Conservation (phyloP, 192 early-diverging fungal genomes). For the Entomortierella lignicola region DNA sequence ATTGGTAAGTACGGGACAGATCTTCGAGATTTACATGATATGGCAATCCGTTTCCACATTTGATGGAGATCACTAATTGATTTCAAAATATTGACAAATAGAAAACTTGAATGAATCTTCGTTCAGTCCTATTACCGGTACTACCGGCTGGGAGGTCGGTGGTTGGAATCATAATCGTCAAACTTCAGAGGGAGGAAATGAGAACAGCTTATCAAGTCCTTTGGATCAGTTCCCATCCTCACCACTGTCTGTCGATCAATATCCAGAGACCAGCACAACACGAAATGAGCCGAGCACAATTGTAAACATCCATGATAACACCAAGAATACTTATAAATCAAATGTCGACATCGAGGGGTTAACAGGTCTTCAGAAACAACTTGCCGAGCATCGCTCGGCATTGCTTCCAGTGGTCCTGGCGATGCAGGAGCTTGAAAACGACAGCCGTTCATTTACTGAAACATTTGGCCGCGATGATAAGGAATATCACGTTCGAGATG, state of each 20-base stretch:
- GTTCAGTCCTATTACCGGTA: slow-evolving; percentile 14
- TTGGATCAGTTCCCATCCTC: slow-evolving; percentile 1
- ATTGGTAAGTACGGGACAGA: too few relatives aligned
- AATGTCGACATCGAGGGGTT: not conserved
- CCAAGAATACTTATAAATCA: not conserved
- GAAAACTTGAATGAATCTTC: too few relatives aligned
- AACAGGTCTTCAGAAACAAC: slow-evolving; percentile 42
- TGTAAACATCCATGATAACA: not conserved
- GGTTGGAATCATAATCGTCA: slow-evolving; percentile 25
- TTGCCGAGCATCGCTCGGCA: slow-evolving; percentile 36
- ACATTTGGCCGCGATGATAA: slow-evolving; percentile 6
- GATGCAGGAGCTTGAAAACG: slow-evolving; percentile 19
- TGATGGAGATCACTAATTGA: too few relatives aligned
- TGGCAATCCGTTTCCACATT: too few relatives aligned
- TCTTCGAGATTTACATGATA: too few relatives aligned
- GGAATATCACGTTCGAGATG: not conserved
- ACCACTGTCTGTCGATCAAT: not conserved
- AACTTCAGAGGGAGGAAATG: slow-evolving; percentile 3
- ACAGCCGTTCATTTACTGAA: not conserved
- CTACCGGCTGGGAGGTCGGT: slow-evolving; percentile 33
- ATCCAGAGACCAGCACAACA: not conserved
- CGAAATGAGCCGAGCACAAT: not conserved
- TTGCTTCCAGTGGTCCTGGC: slow-evolving; percentile 39
- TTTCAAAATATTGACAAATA: too few relatives aligned
- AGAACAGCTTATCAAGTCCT: slow-evolving; percentile 19